phyloP scores from a whole-genome alignment of 208 protist genomes.

The Spongospora subterranea region DNA sequence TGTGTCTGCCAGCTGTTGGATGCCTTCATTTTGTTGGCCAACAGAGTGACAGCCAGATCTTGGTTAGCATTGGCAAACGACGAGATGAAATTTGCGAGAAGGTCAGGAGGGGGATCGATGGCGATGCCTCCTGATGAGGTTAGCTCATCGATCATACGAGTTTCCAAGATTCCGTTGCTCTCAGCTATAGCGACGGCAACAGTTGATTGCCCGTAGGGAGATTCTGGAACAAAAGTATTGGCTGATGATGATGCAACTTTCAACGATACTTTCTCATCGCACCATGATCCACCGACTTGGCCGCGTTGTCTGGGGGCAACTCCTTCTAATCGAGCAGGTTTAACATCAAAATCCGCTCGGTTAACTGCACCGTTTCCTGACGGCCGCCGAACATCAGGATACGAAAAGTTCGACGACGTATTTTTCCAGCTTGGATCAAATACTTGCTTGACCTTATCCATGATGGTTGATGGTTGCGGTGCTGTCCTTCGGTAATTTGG shows the following conservation, averaged over 20 bases:
- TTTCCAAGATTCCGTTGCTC: slow-evolving; percentile 1
- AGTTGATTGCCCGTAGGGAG: neutral
- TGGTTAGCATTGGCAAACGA: neutral
- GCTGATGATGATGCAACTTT: neutral
- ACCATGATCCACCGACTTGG: neutral
- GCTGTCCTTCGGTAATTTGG: neutral
- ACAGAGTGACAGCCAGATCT: neutral
- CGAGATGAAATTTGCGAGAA: neutral
- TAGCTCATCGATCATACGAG: slow-evolving; percentile 34
- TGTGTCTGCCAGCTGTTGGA: slow-evolving; percentile 18
- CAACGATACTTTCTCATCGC: neutral
- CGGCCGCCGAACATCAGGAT: neutral
- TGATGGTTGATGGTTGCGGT: neutral
- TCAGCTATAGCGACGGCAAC: neutral
- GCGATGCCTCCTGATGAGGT: neutral
- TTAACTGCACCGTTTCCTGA: neutral
- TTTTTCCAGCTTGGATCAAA: neutral
- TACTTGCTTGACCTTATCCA: slow-evolving; percentile 56
- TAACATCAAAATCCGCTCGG: slow-evolving; percentile 41
- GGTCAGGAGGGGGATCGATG: neutral
- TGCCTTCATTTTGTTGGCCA: neutral
- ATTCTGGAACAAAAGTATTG: neutral
- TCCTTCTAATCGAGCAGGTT: slow-evolving; percentile 9
- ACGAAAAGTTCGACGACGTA: neutral
- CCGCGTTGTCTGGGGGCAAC: neutral